A percentile compares a stretch with the other conserved stretches of the same genome.
phyloP scores from a whole-genome alignment of 1,139 yeast species.

The Nakaseomyces glabratus region DNA sequence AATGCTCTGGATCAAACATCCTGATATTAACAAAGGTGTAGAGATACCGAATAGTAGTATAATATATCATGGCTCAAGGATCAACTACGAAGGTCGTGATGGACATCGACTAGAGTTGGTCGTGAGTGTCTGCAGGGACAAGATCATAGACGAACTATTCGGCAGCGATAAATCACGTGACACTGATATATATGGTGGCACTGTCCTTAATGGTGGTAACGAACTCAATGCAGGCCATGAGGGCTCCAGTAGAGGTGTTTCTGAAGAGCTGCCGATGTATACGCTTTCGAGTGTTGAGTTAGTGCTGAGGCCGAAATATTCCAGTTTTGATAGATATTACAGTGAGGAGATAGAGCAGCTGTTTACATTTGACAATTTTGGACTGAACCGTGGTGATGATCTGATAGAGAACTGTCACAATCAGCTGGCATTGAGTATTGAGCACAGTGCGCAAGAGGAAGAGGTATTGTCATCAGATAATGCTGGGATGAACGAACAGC shows the following conservation, averaged over 20 bases:
- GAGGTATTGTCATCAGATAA: too few species aligned
- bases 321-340: conserved; percentile 32
- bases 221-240: too few species aligned
- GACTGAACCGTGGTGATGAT: conserved; percentile 33
- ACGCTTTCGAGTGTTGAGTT: conserved; percentile 28
- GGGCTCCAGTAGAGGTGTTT: too few species aligned
- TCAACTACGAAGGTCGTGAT: conserved; percentile 12
- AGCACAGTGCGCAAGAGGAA: too few species aligned
- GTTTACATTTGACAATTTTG: conserved; percentile 34
- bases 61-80: conserved; percentile 30
- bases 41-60: conserved; percentile 31
- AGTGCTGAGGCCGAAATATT: conserved; percentile 30
- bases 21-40: conserved; percentile 28
- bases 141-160: conserved; percentile 21
- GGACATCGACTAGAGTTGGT: conserved; percentile 26
- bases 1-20: conserved; percentile 32
- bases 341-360: conserved; percentile 31
- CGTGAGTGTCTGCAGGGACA: conserved; percentile 26
- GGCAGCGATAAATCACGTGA: conserved; percentile 7
- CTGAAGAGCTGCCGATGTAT: conserved; percentile 6
- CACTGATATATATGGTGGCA: too few species aligned
- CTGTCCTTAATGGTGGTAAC: too few species aligned
- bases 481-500: too few species aligned
- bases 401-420: conserved; percentile 30
- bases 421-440: conserved; percentile 25